Evolutionary conservation across 1,139 yeast genomes (phyloP).

Genomic region (Yamadazyma atlantica): DNA sequence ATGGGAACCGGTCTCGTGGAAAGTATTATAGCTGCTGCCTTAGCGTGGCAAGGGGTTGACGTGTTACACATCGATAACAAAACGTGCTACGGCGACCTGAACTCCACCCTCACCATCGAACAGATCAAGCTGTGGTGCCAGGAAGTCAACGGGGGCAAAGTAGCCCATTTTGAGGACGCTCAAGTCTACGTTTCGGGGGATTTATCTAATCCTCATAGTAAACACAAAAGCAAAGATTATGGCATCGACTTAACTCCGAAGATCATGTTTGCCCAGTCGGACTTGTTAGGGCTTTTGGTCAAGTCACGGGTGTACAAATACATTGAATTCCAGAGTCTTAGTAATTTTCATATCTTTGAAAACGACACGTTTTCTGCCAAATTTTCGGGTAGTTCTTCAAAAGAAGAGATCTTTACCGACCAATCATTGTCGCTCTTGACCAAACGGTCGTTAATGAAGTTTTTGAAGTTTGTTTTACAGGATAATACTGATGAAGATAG

Average conservation of each 20-base stretch:
- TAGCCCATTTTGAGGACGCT: conserved; percentile 58
- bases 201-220: conserved; percentile 25
- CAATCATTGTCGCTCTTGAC: conserved; percentile 73
- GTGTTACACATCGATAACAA: conserved; percentile 87
- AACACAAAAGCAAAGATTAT: conserved; percentile 67
- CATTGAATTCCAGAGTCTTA: conserved; percentile 86
- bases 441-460: conserved; percentile 87
- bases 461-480: conserved; percentile 77
- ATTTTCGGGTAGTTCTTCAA: conserved; percentile 63
- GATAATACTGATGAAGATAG: conserved; percentile 59
- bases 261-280: conserved; percentile 84
- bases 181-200: conserved; percentile 69
- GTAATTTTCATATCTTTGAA: conserved; percentile 88
- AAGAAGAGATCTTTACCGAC: conserved; percentile 92
- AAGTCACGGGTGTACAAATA: conserved; percentile 87
- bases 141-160: conserved; percentile 54
- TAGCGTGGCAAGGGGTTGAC: conserved; percentile 93
- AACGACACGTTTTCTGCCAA: conserved; percentile 81
- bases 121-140: conserved; percentile 81
- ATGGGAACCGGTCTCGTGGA: conserved; percentile 92
- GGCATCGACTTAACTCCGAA: conserved; percentile 91
- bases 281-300: conserved; percentile 71
- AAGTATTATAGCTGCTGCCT: conserved; percentile 86
- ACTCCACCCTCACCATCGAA: conserved; percentile 82
- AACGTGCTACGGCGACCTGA: conserved; percentile 82